Conservation (phyloP, 2,329 filamentous ascomycete species). For the Claviceps fusiformis region DNA sequence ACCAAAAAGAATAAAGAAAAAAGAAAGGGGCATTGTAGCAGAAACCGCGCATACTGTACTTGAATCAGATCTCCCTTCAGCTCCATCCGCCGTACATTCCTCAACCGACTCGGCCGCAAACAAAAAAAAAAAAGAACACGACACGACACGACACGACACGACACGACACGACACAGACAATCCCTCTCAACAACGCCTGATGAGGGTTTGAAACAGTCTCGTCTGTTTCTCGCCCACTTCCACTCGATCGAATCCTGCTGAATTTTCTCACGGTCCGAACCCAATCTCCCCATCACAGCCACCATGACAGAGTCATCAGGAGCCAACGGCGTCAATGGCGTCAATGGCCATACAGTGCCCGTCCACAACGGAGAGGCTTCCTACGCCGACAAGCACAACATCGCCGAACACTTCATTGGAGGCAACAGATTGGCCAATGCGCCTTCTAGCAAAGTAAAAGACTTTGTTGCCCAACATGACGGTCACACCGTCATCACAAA, state of each 20-base stretch:
- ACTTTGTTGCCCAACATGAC: constrained; percentile 80
- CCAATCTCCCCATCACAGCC: constrained; percentile 1
- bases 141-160: background rate
- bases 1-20: no score
- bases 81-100: background rate
- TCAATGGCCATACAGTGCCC: constrained; percentile 36
- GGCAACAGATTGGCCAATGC: constrained; percentile 79
- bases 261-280: background rate
- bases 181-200: background rate
- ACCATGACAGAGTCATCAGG: constrained; percentile 33
- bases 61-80: background rate
- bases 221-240: background rate
- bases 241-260: background rate
- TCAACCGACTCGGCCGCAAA: constrained; percentile 1
- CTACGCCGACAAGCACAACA: constrained; percentile 66
- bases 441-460: constrained; percentile 76
- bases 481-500: constrained; percentile 98
- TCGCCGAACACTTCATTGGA: constrained; percentile 91
- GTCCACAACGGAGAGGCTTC: constrained; percentile 45
- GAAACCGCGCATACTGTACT: background rate
- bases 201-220: constrained; percentile 1
- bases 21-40: constrained; percentile 3
- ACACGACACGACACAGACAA: background rate
- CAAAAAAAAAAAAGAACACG: background rate
- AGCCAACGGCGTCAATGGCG: constrained; percentile 29